Evolutionary conservation across 2,329 filamentous ascomycete genomes (phyloP).

Genomic region (Phaeosphaeria sp.): DNA sequence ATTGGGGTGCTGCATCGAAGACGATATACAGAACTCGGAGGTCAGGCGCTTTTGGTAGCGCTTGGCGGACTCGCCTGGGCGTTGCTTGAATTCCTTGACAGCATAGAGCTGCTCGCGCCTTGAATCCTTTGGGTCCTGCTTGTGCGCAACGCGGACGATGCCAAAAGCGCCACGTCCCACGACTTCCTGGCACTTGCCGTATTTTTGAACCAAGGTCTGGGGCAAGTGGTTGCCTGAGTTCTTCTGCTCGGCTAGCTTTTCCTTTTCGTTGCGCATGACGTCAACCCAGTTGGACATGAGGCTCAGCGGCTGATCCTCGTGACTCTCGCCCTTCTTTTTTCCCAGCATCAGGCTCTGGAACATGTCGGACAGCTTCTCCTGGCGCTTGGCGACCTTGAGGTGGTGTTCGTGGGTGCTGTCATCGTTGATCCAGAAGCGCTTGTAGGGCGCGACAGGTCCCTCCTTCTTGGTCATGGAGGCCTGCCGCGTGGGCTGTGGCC

Average conservation of each 20-base stretch:
- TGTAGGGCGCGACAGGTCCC: conserved; percentile 31
- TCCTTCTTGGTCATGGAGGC: conserved; percentile 42
- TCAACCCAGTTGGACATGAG: conserved; percentile 97
- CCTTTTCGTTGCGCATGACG: conserved; percentile 86
- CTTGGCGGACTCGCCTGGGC: conserved; percentile 92
- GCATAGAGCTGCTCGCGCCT: conserved; percentile 89
- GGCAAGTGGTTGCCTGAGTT: conserved; percentile 78
- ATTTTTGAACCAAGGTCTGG: conserved; percentile 88
- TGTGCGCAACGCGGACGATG: conserved; percentile 97
- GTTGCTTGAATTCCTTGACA: conserved; percentile 95
- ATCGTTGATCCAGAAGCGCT: conserved; percentile 64
- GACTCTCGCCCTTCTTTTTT: conserved; percentile 76
- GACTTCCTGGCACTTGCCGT: conserved; percentile 97
- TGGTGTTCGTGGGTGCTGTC: conserved; percentile 84
- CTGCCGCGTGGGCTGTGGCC: conserved; percentile 39
- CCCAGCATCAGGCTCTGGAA: conserved; percentile 82
- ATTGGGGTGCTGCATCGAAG: conserved; percentile 93
- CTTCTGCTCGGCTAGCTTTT: conserved; percentile 74
- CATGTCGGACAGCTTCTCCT: conserved; percentile 94
- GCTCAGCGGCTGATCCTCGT: conserved; percentile 80
- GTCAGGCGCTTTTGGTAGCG: conserved; percentile 98
- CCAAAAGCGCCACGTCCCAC: conserved; percentile 96
- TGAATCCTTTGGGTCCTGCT: conserved; percentile 80
- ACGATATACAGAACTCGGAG: conserved; percentile 98
- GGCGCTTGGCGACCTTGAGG: conserved; percentile 85